Evolutionary conservation across 1,139 yeast genomes (phyloP).

Genomic region (Lodderomyces beijingensis): DNA sequence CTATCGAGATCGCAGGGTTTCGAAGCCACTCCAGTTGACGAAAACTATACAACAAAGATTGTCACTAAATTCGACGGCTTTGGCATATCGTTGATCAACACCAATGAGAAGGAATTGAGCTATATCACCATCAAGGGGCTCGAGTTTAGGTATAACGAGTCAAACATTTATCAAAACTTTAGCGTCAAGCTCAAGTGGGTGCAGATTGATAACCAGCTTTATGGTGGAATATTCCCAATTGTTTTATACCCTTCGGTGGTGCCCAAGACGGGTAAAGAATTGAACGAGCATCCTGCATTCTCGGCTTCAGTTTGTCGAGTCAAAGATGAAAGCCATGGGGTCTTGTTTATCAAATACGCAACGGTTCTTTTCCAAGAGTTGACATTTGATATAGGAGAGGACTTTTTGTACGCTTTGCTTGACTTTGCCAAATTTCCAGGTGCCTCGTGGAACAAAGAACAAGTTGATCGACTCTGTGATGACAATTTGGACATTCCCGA

Average conservation of each 20-base stretch:
- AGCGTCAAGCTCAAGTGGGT: conserved; percentile 88
- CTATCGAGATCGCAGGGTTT: conserved; percentile 31
- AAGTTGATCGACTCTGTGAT: conserved; percentile 58
- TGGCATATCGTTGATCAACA: conserved; percentile 80
- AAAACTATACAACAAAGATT: conserved; percentile 59
- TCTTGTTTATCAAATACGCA: conserved; percentile 84
- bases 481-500: conserved; percentile 63
- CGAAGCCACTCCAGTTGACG: conserved; percentile 65
- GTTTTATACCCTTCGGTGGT: conserved; percentile 87
- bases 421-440: conserved; percentile 75
- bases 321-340: conserved; percentile 88
- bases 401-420: conserved; percentile 75
- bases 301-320: conserved; percentile 81
- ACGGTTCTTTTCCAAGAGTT: conserved; percentile 85
- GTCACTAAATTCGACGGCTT: conserved; percentile 76
- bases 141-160: conserved; percentile 76
- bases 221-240: conserved; percentile 86
- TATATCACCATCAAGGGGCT: conserved; percentile 78
- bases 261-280: conserved; percentile 79
- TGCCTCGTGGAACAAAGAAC: conserved; percentile 57
- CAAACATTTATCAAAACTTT: conserved; percentile 77
- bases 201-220: conserved; percentile 88
- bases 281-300: conserved; percentile 86
- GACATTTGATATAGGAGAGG: conserved; percentile 91
- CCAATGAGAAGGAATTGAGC: conserved; percentile 69